phyloP scores from a whole-genome alignment of 495 filamentous ascomycete genomes.

The Tuber aestivum region DNA sequence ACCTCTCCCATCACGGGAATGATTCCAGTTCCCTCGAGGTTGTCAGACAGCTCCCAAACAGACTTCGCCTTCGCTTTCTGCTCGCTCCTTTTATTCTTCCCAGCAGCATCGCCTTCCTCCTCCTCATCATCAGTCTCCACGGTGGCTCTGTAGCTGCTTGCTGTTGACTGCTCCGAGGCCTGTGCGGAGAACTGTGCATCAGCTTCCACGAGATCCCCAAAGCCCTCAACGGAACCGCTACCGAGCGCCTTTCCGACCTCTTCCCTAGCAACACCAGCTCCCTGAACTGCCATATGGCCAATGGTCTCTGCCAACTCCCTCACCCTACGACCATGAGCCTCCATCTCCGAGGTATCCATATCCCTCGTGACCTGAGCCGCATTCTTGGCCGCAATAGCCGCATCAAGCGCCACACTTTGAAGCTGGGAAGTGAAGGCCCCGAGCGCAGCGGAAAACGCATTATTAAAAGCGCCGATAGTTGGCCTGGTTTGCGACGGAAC shows the following conservation, averaged over 20 bases:
- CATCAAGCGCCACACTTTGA: conserved; percentile 46
- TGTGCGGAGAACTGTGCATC: not conserved
- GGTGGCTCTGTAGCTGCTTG: conserved; percentile 1
- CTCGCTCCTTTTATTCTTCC: not conserved
- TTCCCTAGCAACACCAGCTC: conserved; percentile 30
- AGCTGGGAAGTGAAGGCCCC: conserved; percentile 47
- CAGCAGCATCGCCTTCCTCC: conserved; percentile 1
- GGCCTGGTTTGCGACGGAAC: conserved; percentile 39
- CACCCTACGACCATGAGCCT: conserved; percentile 46
- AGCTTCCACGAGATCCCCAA: conserved; percentile 16
- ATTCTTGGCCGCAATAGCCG: conserved; percentile 45
- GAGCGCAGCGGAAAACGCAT: conserved; percentile 47
- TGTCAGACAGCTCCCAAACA: conserved; percentile 19
- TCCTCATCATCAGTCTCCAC: conserved; percentile 4
- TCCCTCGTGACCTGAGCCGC: conserved; percentile 45
- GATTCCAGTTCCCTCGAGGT: not conserved
- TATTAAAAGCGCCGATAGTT: conserved; percentile 46
- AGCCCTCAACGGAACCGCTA: conserved; percentile 8
- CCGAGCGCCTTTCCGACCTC: conserved; percentile 30
- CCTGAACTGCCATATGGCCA: conserved; percentile 45
- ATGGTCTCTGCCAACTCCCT: conserved; percentile 48
- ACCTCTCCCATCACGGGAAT: not conserved
- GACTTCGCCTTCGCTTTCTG: conserved; percentile 13
- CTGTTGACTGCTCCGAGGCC: conserved; percentile 6
- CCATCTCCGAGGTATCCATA: conserved; percentile 46